These are phyloP conservation scores for Vickermania ingenoplastis DNA, from an alignment of 208 protist species.

Conservation along the genomic window DNA sequence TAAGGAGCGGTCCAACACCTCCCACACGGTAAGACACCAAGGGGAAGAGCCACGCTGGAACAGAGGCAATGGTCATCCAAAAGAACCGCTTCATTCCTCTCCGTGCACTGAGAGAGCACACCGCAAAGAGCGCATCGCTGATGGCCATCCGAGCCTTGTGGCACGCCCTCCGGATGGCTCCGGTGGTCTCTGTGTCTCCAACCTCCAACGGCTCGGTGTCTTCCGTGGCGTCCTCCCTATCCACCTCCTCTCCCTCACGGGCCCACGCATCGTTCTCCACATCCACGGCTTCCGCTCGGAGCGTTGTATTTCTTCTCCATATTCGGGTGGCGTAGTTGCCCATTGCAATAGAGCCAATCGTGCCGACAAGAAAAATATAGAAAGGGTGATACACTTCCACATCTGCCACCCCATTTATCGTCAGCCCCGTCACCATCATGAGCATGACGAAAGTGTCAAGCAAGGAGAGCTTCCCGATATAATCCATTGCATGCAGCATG, in stretches of 20 bases:
- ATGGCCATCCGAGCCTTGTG: not conserved
- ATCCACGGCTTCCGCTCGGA: not conserved
- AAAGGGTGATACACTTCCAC: constrained; percentile 11
- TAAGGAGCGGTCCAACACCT: not conserved
- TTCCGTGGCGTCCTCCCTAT: not conserved
- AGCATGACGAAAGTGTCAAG: constrained; percentile 74
- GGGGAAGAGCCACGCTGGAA: constrained; percentile 8
- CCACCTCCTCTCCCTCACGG: not conserved
- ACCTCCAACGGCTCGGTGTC: not conserved
- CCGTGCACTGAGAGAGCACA: not conserved
- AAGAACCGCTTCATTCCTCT: not conserved
- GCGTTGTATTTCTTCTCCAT: constrained; percentile 10
- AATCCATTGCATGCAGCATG: constrained; percentile 52
- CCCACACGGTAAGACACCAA: constrained; percentile 5
- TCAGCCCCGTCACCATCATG: constrained; percentile 43
- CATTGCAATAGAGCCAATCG: constrained; percentile 15
- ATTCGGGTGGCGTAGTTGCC: constrained; percentile 17
- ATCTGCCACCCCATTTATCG: constrained; percentile 19
- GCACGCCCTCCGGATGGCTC: not conserved
- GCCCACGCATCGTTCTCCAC: not conserved
- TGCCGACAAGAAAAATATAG: constrained; percentile 16
- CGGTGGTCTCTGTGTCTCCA: not conserved
- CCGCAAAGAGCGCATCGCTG: not conserved
- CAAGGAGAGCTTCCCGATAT: constrained; percentile 82
- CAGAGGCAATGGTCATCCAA: not conserved